phyloP scores from a whole-genome alignment of 2,329 filamentous ascomycete species.

The Cryphonectria naterciae region DNA sequence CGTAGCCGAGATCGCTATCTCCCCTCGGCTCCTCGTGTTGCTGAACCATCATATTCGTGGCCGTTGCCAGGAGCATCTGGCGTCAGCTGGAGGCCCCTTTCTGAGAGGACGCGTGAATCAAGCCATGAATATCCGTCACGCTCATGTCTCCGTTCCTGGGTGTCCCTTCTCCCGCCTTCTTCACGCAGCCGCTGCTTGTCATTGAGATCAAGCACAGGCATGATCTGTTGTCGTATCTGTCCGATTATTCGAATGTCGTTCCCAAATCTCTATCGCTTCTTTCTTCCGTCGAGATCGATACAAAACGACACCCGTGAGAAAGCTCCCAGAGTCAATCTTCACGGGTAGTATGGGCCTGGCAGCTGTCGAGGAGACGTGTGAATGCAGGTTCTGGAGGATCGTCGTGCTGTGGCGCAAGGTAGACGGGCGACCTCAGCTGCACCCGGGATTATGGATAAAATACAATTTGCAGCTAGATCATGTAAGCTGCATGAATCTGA shows the following conservation, averaged over 20 bases:
- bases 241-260: not conserved
- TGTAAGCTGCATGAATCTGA: not conserved
- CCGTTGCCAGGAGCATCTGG: too few species aligned
- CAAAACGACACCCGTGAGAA: not conserved
- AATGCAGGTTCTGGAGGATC: not conserved
- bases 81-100: not conserved
- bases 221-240: not conserved
- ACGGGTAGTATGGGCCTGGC: not conserved
- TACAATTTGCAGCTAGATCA: not conserved
- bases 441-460: not conserved
- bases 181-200: not conserved
- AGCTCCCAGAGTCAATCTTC: not conserved
- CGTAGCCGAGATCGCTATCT: not conserved
- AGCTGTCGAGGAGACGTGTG: too few species aligned
- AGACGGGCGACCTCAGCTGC: not conserved
- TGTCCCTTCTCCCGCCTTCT: not conserved
- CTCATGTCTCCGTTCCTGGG: not conserved
- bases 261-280: not conserved
- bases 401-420: not conserved
- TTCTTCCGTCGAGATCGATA: not conserved
- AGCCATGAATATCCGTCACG: not conserved
- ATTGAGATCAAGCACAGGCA: not conserved
- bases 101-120: not conserved
- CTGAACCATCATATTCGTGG: not conserved
- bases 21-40: not conserved